Base-by-base conservation (phyloP, 108 stramenopile species). In the Cafeteria roenbergensis region DNA sequence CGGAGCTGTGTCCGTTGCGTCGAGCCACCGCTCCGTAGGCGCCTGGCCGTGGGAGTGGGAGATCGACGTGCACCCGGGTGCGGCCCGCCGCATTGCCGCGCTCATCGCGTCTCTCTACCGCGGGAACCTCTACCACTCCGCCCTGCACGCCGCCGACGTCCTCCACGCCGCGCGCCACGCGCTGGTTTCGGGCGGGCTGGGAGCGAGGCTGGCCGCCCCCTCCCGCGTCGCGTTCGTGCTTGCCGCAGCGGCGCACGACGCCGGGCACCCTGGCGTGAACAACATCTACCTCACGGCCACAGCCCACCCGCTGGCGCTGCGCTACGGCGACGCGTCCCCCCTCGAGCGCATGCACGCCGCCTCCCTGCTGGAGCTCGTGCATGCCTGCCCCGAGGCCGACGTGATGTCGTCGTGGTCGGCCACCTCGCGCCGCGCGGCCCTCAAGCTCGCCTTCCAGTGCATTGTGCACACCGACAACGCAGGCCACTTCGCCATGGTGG, bases 291-390 rank as follows among this genome's bases (percentile, higher is more conserved):
- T 69, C 17, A 66, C 68, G 52, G 54, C 61, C 31, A 62, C 73
- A 1, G 17, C 38, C 34, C 68, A 69, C 32, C 37, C 58, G 30
- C 67, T 74, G 24, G 73, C 73, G 32, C 27, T 69, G 30, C 62
- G 55, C 8, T 67, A 74, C 64, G 69, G 69, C 55, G 73, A 74
- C 38, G 38, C 32, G 12, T 54, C 63, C 20, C 68, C 68, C 0
- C 51, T 74, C 0, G 73, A 74, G 35, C 69, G 62, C 32, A 69
- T 74, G 68, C 73, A 74, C 54, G 59, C 57, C 34, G 42, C 67
- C n/a, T 17, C 58, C 27, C n/a, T 70, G 51, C 69, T 68, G 30
- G 62, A 69, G 61, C 38, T 74, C 24, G 42, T 84, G 62, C 31
- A 67, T 26, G 52, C 63, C 50, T n/a, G 68, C 29, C 32, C 26